Evolutionary conservation across 2,329 filamentous ascomycete genomes (phyloP).

Genomic region (Penicillium occitanis): DNA sequence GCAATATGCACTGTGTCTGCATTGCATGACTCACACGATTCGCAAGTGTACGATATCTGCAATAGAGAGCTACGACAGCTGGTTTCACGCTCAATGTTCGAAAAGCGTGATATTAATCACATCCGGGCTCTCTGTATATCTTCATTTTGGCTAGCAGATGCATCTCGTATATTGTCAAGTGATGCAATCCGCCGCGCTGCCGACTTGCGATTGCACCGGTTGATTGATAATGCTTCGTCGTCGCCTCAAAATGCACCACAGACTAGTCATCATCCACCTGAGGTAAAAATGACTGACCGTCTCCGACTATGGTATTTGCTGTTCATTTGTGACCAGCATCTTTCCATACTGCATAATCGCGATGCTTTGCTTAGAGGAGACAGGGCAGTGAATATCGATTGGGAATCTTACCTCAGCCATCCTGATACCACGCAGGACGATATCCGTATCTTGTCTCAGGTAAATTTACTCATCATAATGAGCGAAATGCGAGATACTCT

Average conservation of each 20-base stretch:
- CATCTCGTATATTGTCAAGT: slow-evolving; percentile 41
- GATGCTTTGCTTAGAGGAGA: slow-evolving; percentile 37
- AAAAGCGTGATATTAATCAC: slow-evolving; percentile 47
- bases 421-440: slow-evolving; percentile 36
- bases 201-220: slow-evolving; percentile 36
- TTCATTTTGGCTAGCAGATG: slow-evolving; percentile 53
- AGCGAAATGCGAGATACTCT: slow-evolving; percentile 37
- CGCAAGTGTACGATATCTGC: slow-evolving; percentile 37
- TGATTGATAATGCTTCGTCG: slow-evolving; percentile 36
- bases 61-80: slow-evolving; percentile 48
- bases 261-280: slow-evolving; percentile 8
- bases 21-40: slow-evolving; percentile 41
- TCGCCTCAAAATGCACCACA: slow-evolving; percentile 1
- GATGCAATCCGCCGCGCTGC: slow-evolving; percentile 33
- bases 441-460: slow-evolving; percentile 36
- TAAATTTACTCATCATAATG: slow-evolving; percentile 38
- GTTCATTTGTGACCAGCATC: slow-evolving; percentile 39
- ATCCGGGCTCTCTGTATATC: slow-evolving; percentile 52
- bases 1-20: slow-evolving; percentile 50
- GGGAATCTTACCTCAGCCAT: slow-evolving; percentile 36
- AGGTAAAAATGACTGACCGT: slow-evolving; percentile 30
- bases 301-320: slow-evolving; percentile 37
- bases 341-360: slow-evolving; percentile 38
- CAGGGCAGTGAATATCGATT: slow-evolving; percentile 37
- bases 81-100: slow-evolving; percentile 49